phyloP scores from a whole-genome alignment of 1,284 basidiomycete species.

The Xerocomus amazonicus region DNA sequence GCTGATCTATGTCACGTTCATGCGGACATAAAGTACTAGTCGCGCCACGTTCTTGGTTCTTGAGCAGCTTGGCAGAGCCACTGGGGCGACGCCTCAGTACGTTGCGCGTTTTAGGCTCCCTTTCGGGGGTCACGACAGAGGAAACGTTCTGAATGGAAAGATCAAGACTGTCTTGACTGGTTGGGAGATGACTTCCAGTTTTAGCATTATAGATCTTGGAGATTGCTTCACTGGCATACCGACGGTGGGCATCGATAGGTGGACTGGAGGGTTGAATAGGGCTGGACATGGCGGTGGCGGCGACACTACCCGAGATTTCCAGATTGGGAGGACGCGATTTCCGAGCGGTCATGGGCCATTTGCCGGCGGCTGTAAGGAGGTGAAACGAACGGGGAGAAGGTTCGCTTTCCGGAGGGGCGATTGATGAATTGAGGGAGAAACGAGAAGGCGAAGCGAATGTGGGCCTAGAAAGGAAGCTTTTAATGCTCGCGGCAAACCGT shows the following conservation, averaged over 20 bases:
- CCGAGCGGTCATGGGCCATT: slow-evolving; percentile 13
- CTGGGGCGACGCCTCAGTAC: slow-evolving; percentile 46
- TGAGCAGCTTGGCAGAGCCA: slow-evolving; percentile 31
- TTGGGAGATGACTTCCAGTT: not conserved
- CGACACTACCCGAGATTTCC: slow-evolving; percentile 17
- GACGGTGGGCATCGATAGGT: slow-evolving; percentile 18
- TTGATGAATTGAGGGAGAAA: slow-evolving; percentile 20
- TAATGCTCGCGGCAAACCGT: slow-evolving; percentile 26
- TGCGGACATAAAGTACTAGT: slow-evolving; percentile 2
- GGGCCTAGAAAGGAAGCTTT: slow-evolving; percentile 26
- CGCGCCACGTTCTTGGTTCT: slow-evolving; percentile 17
- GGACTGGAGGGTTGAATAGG: not conserved
- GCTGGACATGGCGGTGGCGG: slow-evolving; percentile 4
- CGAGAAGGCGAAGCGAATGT: slow-evolving; percentile 20
- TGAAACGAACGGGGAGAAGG: slow-evolving; percentile 17
- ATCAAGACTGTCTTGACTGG: slow-evolving; percentile 14
- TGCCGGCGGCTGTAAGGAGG: slow-evolving; percentile 3
- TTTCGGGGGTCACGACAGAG: slow-evolving; percentile 1
- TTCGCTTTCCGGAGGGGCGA: slow-evolving; percentile 11
- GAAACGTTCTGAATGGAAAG: slow-evolving; percentile 3
- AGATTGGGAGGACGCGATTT: slow-evolving; percentile 25
- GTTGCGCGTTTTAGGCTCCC: slow-evolving; percentile 37
- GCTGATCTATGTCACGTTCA: not conserved
- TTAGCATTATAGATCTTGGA: slow-evolving; percentile 3
- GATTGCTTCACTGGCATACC: slow-evolving; percentile 17